Base-by-base conservation (phyloP, 1,284 basidiomycete species). In the Vanrija sp. region DNA sequence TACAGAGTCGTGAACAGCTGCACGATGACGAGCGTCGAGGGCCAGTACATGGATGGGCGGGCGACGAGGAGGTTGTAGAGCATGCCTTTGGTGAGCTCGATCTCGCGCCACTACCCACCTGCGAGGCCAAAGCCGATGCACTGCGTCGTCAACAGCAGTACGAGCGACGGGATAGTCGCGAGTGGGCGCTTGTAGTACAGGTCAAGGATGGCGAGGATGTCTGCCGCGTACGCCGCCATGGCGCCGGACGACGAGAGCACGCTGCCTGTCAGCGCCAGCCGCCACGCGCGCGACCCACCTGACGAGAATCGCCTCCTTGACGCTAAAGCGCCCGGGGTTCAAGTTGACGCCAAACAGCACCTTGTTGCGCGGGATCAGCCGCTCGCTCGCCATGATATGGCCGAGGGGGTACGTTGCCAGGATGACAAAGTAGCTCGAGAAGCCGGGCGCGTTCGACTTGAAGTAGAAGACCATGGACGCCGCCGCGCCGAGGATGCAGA, bases 341-440 rank as follows among this genome's bases (percentile, higher is more conserved):
- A 80, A 63, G 25, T 76, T 63, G 24, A 78, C 61, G 6, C 70
- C 68, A 15, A 77, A 49, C 12, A 69, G 20, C 38, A 47, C 45
- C 46, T 53, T 63, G 6, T 61, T 61, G 31, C 69, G 41, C 3
- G 56, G 45, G 9, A 73, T 59, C 6, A 71, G 38, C 24, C 61
- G 54, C 23, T 72, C 66, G 39, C 69, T 70, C 3, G 76, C 74
- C 52, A 76, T 47, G 6, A 68, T 14, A 47, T 75, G 70, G 0
- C 79, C 79, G 4, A 81, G 63, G 1, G 78, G 79, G 25, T 79
- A 76, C 7, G 73, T 76, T 1, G 69, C 73, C 19, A 82, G 70
- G 46, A 82, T 79, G 57, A 82, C 78, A 66, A 82, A 81, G 70
- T 81, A 82, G 20, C 69, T 70, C 35, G 78, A 79, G 66, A 82